phyloP scores from a whole-genome alignment of 345 rosid genomes.

The Mangifera indica region DNA sequence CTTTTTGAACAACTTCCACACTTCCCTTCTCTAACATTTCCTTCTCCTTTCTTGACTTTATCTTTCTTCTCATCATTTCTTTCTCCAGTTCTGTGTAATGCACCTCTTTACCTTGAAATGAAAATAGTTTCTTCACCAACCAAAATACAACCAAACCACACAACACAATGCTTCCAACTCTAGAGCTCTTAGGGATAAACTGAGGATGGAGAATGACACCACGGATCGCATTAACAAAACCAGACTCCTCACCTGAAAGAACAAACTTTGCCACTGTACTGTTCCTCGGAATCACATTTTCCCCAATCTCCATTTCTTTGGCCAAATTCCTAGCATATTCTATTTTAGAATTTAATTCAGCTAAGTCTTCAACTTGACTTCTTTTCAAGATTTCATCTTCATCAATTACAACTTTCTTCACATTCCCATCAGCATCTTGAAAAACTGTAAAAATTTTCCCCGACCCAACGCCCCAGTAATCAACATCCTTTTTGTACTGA shows the following conservation, averaged over 20 bases:
- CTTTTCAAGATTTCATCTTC: constrained; percentile 57
- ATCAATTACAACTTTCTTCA: constrained; percentile 52
- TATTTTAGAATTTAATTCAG: constrained; percentile 41
- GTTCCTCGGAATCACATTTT: constrained; percentile 55
- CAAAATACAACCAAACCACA: constrained; percentile 54
- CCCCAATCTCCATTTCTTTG: constrained; percentile 59
- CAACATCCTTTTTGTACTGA: constrained; percentile 58
- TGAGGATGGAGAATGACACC: constrained; percentile 33
- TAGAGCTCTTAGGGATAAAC: constrained; percentile 39
- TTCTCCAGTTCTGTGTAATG: constrained; percentile 60
- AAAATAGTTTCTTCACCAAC: constrained; percentile 45
- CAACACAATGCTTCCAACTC: constrained; percentile 46
- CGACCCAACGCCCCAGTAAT: constrained; percentile 74
- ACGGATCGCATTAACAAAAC: constrained; percentile 37
- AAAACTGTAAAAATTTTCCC: constrained; percentile 59
- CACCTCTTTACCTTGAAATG: constrained; percentile 37
- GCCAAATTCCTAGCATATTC: constrained; percentile 60
- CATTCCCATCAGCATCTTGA: constrained; percentile 54
- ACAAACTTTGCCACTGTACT: constrained; percentile 68
- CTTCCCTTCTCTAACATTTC: constrained; percentile 44
- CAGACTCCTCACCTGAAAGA: constrained; percentile 34
- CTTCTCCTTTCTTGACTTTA: constrained; percentile 57
- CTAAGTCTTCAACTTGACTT: constrained; percentile 35
- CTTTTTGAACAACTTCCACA: constrained; percentile 54
- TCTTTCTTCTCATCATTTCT: constrained; percentile 89